Percentiles rank a stretch among this genome's conserved stretches.
phyloP scores from a whole-genome alignment of 106 monocot genomes.

The Dendrobium chrysotoxum region DNA sequence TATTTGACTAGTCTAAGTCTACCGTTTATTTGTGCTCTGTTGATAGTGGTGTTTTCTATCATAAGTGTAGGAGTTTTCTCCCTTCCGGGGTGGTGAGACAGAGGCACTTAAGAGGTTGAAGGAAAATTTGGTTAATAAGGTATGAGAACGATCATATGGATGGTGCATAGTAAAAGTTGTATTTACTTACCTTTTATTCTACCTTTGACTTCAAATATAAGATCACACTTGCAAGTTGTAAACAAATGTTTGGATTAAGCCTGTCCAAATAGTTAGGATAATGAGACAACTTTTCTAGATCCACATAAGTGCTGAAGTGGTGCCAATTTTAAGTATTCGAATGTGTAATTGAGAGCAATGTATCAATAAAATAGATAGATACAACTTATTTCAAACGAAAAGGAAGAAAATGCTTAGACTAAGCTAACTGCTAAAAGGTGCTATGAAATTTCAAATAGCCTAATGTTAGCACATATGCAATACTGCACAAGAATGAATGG shows the following conservation, averaged over 20 bases:
- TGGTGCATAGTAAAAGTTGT: background rate
- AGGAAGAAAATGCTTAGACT: too few relatives aligned
- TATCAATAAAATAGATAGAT: too few relatives aligned
- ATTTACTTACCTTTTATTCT: background rate
- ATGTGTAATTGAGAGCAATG: background rate
- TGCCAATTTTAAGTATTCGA: background rate
- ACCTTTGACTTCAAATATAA: background rate
- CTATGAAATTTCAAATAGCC: too few relatives aligned
- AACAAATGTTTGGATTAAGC: background rate
- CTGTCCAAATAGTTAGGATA: background rate
- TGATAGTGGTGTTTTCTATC: constrained; percentile 8
- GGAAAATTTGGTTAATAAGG: constrained; percentile 53
- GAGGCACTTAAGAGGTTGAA: constrained; percentile 77
- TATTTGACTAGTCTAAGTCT: background rate
- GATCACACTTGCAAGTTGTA: background rate
- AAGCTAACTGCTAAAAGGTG: too few relatives aligned
- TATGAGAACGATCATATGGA: constrained; percentile 13
- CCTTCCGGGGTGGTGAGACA: constrained; percentile 75
- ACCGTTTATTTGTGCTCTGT: background rate
- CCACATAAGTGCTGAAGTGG: background rate
- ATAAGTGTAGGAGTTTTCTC: constrained; percentile 58
- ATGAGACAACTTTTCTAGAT: background rate
- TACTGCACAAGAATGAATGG: too few relatives aligned
- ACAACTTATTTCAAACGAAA: too few relatives aligned
- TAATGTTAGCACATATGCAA: too few relatives aligned